phyloP scores from a whole-genome alignment of 495 filamentous ascomycete genomes.

The Amphirosellinia nigrospora region DNA sequence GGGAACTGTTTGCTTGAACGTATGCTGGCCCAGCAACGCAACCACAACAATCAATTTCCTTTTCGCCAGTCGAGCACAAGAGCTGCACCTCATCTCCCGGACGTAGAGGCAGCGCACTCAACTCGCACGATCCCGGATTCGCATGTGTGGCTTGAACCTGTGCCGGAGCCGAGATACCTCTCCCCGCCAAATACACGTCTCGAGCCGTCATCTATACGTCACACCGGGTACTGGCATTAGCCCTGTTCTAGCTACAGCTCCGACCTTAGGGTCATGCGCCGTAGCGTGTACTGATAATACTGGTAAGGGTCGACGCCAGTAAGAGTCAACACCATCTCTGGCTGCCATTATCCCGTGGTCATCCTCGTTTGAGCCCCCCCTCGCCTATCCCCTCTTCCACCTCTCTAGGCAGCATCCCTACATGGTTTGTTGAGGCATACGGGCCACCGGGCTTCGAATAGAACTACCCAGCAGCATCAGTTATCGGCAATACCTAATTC shows the following conservation, averaged over 20 bases:
- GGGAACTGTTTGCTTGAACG: not conserved
- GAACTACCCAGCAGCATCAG: conserved; percentile 2
- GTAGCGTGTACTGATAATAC: too few species aligned
- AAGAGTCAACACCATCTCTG: not conserved
- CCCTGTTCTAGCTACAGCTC: not conserved
- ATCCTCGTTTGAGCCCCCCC: not conserved
- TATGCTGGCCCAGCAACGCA: conserved; percentile 28
- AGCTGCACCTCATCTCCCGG: not conserved
- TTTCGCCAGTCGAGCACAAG: conserved; percentile 1
- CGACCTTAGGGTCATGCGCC: conserved; percentile 12
- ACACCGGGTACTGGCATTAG: conserved; percentile 16
- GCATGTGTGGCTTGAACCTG: not conserved
- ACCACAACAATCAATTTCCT: not conserved
- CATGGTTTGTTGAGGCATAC: not conserved
- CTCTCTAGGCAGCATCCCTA: not conserved
- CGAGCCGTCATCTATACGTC: not conserved
- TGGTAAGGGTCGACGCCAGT: not conserved
- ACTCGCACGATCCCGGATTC: not conserved
- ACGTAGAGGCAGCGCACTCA: not conserved
- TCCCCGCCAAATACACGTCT: not conserved
- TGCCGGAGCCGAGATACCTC: not conserved
- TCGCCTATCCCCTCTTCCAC: not conserved
- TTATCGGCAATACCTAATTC: not conserved
- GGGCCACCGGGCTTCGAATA: not conserved
- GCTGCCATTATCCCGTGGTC: not conserved